A percentile compares a stretch with the other conserved stretches of the same genome.
Conservation (phyloP, 495 filamentous ascomycete genomes). For the Amphirosellinia nigrospora region DNA sequence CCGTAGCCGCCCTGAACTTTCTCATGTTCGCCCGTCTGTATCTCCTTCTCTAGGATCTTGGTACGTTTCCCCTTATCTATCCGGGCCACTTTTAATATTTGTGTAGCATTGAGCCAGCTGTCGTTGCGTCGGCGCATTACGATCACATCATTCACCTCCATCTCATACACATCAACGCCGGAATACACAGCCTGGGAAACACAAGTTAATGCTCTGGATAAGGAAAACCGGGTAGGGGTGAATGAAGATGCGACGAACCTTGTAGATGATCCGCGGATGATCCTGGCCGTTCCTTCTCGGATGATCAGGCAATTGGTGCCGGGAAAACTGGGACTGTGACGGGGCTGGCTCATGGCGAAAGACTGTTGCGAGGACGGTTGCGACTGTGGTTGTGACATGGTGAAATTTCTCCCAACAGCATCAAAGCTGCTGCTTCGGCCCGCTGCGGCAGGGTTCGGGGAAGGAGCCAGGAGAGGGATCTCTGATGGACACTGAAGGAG, state of each 20-base stretch:
- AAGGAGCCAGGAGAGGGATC: conserved; percentile 27
- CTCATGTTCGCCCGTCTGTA: conserved; percentile 92
- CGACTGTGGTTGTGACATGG: conserved; percentile 51
- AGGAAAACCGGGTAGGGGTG: conserved; percentile 6
- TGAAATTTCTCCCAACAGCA: conserved; percentile 42
- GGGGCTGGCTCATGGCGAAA: conserved; percentile 56
- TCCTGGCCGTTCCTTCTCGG: conserved; percentile 54
- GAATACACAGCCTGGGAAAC: conserved; percentile 84
- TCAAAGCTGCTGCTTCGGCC: conserved; percentile 52
- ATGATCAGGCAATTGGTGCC: conserved; percentile 40
- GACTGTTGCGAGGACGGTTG: conserved; percentile 57
- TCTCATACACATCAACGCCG: conserved; percentile 93
- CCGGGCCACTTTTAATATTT: conserved; percentile 94
- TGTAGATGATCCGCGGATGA: conserved; percentile 73
- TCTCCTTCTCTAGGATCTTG: conserved; percentile 97
- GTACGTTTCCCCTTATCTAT: conserved; percentile 97
- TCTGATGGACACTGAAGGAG: conserved; percentile 19
- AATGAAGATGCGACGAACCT: conserved; percentile 55
- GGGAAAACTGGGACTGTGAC: conserved; percentile 47
- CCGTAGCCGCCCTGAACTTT: conserved; percentile 99
- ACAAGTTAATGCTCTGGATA: conserved; percentile 30
- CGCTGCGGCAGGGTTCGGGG: conserved; percentile 48
- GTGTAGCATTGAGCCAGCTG: conserved; percentile 93
- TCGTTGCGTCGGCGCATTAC: conserved; percentile 94
- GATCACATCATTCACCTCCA: conserved; percentile 89